Base-by-base conservation (phyloP, 257 asterid species). In the Lithospermum erythrorhizon region DNA sequence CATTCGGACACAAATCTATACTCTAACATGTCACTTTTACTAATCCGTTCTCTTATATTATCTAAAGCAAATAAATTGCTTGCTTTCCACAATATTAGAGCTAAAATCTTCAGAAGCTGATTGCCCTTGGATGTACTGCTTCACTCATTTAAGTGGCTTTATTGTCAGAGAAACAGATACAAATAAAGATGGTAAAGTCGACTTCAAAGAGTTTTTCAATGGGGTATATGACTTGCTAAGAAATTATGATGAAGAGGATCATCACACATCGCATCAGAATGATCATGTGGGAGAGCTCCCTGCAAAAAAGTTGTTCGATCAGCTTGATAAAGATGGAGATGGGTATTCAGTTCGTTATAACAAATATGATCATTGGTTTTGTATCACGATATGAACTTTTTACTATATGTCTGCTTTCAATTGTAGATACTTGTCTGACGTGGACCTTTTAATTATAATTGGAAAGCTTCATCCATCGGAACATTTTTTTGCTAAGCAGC, bases 381-480 rank as follows among this genome's bases (percentile, higher is more conserved):
- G 29, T 56, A 19, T 61, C 60, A 67, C 61, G 56, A 53, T 62
- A 21, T 73, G 47, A 49, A 60, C 62, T 15, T 37, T 24, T 23
- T 49, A 37, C 41, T 7, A 61, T 55, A 72, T 62, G 24, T 65
- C 18, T 61, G 52, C 37, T 63, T 62, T 69, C 21, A 66, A 35
- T 58, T 65, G 72, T 74, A 91, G 98, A 60, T 77, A 75, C 75
- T 75, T 91, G 75, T 84, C 95, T 53, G 95, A 84, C 23, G 65
- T 59, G 57, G 98, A 91, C 68, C 69, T 91, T 75, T 83, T 86
- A 59, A 95, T 95, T 30, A 65, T 88, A 54, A 88, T 88, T 57
- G 95, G 83, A 62, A 89, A 86, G 73, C 81, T 91, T 72, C 98
- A 91, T 74, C 98, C 96, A 5, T 75, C 96, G 8, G 98, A 88